Evolutionary conservation across 2,329 filamentous ascomycete genomes (phyloP).

Genomic region (Chaetomium strumarium): DNA sequence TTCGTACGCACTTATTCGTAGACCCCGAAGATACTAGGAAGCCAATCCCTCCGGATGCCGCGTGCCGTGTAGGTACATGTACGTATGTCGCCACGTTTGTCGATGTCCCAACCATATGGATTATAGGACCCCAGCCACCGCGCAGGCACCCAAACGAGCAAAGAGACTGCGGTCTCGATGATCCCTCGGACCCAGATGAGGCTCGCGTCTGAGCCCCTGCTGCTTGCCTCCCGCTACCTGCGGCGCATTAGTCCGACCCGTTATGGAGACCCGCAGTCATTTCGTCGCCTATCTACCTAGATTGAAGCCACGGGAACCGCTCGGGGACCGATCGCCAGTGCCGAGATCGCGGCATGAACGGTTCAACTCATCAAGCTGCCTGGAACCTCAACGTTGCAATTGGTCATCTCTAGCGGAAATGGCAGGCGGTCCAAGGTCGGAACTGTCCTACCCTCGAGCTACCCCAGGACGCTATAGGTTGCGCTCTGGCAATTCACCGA

Average conservation of each 20-base stretch:
- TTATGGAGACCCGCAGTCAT: conserved; percentile 2
- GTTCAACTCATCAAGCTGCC: conserved; percentile 5
- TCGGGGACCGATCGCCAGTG: neutral
- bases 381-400: neutral
- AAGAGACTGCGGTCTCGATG: neutral
- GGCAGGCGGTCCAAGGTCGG: conserved; percentile 1
- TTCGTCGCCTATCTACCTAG: neutral
- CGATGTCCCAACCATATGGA: neutral
- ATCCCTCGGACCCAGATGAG: neutral
- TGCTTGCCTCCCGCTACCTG: neutral
- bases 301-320: neutral
- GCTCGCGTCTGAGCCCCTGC: neutral
- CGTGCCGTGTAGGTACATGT: no score
- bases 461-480: neutral
- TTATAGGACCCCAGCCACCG: neutral
- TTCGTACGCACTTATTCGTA: no score
- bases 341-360: conserved; percentile 17
- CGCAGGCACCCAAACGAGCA: neutral
- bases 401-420: conserved; percentile 1
- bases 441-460: neutral
- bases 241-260: conserved; percentile 16
- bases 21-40: no score
- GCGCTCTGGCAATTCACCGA: conserved; percentile 6
- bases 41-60: no score
- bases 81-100: neutral